Evolutionary conservation across 768 basidiomycete species (phyloP).

Genomic region (Amanita rubescens): DNA sequence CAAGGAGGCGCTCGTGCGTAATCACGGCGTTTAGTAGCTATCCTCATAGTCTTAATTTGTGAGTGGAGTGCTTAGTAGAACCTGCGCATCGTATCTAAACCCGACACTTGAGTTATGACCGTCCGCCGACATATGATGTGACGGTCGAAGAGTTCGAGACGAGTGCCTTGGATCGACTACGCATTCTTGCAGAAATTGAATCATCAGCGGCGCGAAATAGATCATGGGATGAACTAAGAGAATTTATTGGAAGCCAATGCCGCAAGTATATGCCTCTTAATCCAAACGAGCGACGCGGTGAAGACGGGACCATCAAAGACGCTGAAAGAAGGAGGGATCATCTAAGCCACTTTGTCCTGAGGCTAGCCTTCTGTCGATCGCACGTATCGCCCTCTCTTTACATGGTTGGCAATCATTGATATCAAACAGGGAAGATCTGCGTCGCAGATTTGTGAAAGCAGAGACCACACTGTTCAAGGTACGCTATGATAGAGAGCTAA

Average conservation of each 20-base stretch:
- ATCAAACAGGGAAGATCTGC: slow-evolving; percentile 35
- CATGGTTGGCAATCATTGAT: not conserved
- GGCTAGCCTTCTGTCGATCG: slow-evolving; percentile 85
- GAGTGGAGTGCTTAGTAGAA: slow-evolving; percentile 23
- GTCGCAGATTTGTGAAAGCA: slow-evolving; percentile 67
- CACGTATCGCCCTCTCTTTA: not conserved
- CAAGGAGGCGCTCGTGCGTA: slow-evolving; percentile 17
- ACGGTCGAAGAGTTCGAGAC: slow-evolving; percentile 95
- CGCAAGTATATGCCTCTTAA: slow-evolving; percentile 72
- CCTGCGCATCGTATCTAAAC: not conserved
- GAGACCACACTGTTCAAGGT: slow-evolving; percentile 80
- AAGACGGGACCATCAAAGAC: slow-evolving; percentile 32
- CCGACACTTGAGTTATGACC: slow-evolving; percentile 62
- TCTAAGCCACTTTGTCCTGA: slow-evolving; percentile 87
- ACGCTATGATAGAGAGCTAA: slow-evolving; percentile 63
- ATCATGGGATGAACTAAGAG: slow-evolving; percentile 69
- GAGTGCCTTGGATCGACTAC: slow-evolving; percentile 80
- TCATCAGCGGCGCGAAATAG: slow-evolving; percentile 81
- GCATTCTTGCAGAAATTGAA: slow-evolving; percentile 87
- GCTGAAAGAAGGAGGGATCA: slow-evolving; percentile 75
- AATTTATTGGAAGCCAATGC: slow-evolving; percentile 54
- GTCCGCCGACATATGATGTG: slow-evolving; percentile 79
- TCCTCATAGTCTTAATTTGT: slow-evolving; percentile 79
- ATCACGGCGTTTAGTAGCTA: slow-evolving; percentile 38
- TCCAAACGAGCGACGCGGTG: slow-evolving; percentile 40